Base-by-base conservation (phyloP, 495 filamentous ascomycete species). In the Penicillium herquei region DNA sequence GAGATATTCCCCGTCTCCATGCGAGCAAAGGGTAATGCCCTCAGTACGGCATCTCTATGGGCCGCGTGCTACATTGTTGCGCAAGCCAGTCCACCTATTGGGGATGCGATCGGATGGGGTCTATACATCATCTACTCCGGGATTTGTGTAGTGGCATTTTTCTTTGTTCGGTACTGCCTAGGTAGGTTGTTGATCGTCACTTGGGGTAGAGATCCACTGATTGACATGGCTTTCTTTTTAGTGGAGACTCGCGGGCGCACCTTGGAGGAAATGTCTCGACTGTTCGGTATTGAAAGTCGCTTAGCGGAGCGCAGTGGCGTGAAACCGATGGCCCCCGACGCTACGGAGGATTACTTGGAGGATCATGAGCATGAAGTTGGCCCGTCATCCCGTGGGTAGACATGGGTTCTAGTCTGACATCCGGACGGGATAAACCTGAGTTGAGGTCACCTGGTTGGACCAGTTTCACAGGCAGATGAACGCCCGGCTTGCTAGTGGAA, bases 41-140 rank as follows among this genome's bases (percentile, higher is more conserved):
- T 67, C 5, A 56, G 51, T 5, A 69, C 65, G 3, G 63, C 58
- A 3, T 62, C 71, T 6, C 68, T 67, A 21, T 69, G 68, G 58
- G 62, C 66, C 9, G 61, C 62, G 35, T 65, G 58, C 21, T 74
- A 69, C 59, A 80, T 83, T 55, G 83, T 89, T 40, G 86, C 84
- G 14, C 82, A 87, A 70, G 85, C 87, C 11, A 90, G 87, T 3
- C 86, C 87, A 0, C 81, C 84, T 54, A 85, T 90, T 79, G 75
- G 88, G 5, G 69, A 75, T 41, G 60, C 71, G 18, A 84, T 88
- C 59, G 78, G 77, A 2, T 91, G 87, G 69, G 87, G 87, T 42
- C 85, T 87, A 13, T 90, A 88, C 55, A 79, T 90, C 49, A 75
- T 90, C 49, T 90, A 90, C 63, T 86, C 86, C 0, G 43, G 84